These are phyloP conservation scores for Hysterangium stoloniferum DNA, from an alignment of 768 basidiomycete species.

Conservation along the genomic window DNA sequence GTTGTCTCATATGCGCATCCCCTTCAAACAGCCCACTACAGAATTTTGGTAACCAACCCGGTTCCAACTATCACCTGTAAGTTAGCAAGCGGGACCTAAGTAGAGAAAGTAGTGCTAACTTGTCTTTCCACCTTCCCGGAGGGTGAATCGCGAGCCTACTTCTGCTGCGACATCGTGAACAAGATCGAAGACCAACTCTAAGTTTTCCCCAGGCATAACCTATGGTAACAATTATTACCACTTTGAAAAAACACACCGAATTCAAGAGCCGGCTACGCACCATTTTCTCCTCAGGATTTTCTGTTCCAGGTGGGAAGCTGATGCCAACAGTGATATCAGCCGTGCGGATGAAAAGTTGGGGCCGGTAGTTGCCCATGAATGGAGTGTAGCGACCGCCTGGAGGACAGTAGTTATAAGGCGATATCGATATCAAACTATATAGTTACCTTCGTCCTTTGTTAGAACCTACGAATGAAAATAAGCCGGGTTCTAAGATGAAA, in stretches of 20 bases:
- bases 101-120: slow-evolving; percentile 38
- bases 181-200: slow-evolving; percentile 83
- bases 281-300: slow-evolving; percentile 82
- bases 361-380: slow-evolving; percentile 91
- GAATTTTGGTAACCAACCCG: slow-evolving; percentile 84
- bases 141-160: slow-evolving; percentile 87
- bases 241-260: neutral
- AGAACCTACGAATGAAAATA: slow-evolving; percentile 43
- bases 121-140: slow-evolving; percentile 92
- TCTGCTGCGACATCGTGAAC: slow-evolving; percentile 85
- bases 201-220: slow-evolving; percentile 98
- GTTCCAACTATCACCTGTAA: slow-evolving; percentile 62
- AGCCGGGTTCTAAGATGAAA: neutral
- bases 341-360: slow-evolving; percentile 93
- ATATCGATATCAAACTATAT: neutral
- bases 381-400: slow-evolving; percentile 75
- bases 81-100: neutral
- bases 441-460: slow-evolving; percentile 71
- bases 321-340: slow-evolving; percentile 85
- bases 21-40: slow-evolving; percentile 21
- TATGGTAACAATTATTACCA: slow-evolving; percentile 22
- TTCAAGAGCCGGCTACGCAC: slow-evolving; percentile 31
- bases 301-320: slow-evolving; percentile 79
- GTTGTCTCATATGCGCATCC: too few species aligned
- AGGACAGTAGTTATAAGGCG: neutral